A percentile compares a stretch with the other conserved stretches of the same genome.
phyloP scores from a whole-genome alignment of 176 grass and related monocot species.

The Paspalum notatum region DNA sequence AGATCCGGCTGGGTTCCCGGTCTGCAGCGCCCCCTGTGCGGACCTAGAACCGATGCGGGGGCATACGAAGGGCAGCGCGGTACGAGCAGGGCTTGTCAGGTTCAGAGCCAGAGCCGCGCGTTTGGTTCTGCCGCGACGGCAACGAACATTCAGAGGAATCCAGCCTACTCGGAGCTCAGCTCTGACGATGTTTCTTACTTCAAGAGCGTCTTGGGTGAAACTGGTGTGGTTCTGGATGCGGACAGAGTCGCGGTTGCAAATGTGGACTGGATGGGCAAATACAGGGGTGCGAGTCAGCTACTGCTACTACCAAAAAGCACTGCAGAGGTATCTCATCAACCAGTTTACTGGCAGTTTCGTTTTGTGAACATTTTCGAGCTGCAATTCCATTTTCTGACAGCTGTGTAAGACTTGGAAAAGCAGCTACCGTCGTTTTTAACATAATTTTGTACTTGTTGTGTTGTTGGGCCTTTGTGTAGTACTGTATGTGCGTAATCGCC shows the following conservation, averaged over 20 bases:
- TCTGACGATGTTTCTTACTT: conserved; percentile 78
- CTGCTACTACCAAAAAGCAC: conserved; percentile 82
- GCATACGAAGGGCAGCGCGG: conserved; percentile 17
- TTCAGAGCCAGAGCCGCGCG: conserved; percentile 45
- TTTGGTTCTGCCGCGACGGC: conserved; percentile 58
- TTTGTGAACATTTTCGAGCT: not conserved
- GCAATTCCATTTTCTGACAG: conserved; percentile 1
- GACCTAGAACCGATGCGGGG: not conserved
- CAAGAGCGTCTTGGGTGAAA: conserved; percentile 81
- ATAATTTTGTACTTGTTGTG: not conserved
- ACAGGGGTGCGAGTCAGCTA: conserved; percentile 79
- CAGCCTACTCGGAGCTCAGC: conserved; percentile 71
- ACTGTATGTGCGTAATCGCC: not conserved
- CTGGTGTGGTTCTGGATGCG: conserved; percentile 77
- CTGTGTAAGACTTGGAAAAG: conserved; percentile 7
- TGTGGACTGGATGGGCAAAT: conserved; percentile 89
- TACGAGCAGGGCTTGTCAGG: conserved; percentile 31
- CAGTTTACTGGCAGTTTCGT: not conserved
- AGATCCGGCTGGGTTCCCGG: conserved; percentile 35
- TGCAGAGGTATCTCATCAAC: conserved; percentile 55
- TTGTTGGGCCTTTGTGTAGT: not conserved
- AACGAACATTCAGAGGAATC: conserved; percentile 63
- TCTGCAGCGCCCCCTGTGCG: not conserved
- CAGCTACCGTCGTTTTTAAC: conserved; percentile 6
- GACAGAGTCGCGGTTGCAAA: conserved; percentile 84